These are phyloP conservation scores for Blastocystis sp. DNA, from an alignment of 352 stramenopile genomes.

Conservation along the genomic window DNA sequence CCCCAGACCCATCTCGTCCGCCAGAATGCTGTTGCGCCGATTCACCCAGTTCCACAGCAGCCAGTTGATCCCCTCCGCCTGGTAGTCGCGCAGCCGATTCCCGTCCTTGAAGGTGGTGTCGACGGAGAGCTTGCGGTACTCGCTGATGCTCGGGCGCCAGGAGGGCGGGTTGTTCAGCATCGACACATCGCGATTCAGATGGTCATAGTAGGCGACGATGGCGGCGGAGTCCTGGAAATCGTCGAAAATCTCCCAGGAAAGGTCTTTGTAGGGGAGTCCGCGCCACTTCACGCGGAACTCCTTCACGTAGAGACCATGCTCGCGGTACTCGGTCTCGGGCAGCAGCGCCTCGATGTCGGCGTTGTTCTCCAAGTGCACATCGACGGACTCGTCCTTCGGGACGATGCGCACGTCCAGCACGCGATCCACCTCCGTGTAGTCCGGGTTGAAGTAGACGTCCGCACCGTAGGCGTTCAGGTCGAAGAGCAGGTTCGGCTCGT, in stretches of 20 bases:
- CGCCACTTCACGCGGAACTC: slow-evolving; percentile 99
- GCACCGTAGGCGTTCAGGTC: slow-evolving; percentile 42
- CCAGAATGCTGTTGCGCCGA: slow-evolving; percentile 87
- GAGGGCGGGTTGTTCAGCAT: neutral
- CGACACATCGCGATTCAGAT: slow-evolving; percentile 50
- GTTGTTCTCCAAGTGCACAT: slow-evolving; percentile 68
- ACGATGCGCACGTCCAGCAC: slow-evolving; percentile 69
- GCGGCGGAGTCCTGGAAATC: slow-evolving; percentile 79
- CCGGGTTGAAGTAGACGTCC: slow-evolving; percentile 78
- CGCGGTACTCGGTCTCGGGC: slow-evolving; percentile 64
- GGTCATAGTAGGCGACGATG: slow-evolving; percentile 69
- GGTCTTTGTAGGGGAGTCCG: slow-evolving; percentile 85
- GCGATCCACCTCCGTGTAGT: slow-evolving; percentile 75
- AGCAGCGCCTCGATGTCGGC: slow-evolving; percentile 65
- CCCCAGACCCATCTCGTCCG: slow-evolving; percentile 89
- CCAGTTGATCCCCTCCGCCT: slow-evolving; percentile 97
- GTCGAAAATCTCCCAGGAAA: slow-evolving; percentile 91
- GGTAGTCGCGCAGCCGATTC: slow-evolving; percentile 87
- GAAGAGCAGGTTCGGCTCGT: slow-evolving; percentile 40
- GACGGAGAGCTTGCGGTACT: slow-evolving; percentile 60
- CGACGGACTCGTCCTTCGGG: slow-evolving; percentile 68
- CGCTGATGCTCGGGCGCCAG: slow-evolving; percentile 57
- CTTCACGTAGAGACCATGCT: slow-evolving; percentile 64
- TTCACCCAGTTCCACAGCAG: slow-evolving; percentile 96
- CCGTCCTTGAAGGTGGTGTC: slow-evolving; percentile 64